Conservation (phyloP, 2,329 filamentous ascomycete genomes). For the Pleomassaria siparia region DNA sequence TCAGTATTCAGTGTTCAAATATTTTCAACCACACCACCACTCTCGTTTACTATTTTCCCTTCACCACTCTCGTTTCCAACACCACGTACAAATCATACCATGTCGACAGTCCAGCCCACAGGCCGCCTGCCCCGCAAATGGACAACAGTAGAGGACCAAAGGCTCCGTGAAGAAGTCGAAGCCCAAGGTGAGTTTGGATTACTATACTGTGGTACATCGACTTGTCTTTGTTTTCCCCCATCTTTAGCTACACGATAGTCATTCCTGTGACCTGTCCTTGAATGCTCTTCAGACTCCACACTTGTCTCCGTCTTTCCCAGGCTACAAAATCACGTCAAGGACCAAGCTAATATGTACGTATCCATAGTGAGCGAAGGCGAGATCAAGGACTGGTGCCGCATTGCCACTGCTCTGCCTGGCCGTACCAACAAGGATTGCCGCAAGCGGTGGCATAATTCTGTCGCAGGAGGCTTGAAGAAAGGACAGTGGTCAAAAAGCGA, state of each 20-base stretch:
- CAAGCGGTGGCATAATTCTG: constrained; percentile 47
- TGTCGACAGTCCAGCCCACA: constrained; percentile 12
- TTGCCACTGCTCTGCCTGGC: constrained; percentile 42
- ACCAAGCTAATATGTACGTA: no score
- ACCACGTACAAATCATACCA: background rate
- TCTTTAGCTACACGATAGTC: no score
- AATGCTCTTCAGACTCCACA: no score
- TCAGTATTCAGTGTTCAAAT: no score
- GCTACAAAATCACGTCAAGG: no score
- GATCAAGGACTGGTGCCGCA: constrained; percentile 38
- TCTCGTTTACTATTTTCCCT: constrained; percentile 4
- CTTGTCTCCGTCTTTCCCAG: no score
- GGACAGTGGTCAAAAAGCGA: constrained; percentile 45
- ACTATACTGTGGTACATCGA: background rate
- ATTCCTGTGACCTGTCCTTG: no score
- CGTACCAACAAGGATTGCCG: constrained; percentile 50
- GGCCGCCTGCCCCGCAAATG: constrained; percentile 32
- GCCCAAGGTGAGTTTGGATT: constrained; percentile 20
- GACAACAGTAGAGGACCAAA: constrained; percentile 28
- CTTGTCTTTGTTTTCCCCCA: background rate
- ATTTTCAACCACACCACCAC: no score
- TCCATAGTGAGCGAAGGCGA: constrained; percentile 21
- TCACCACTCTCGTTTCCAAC: constrained; percentile 3
- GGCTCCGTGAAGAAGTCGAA: constrained; percentile 29
- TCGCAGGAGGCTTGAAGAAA: constrained; percentile 43